Evolutionary conservation across 371 early-diverging fungal species (phyloP).

Genomic region (Haplosporangium sp.): DNA sequence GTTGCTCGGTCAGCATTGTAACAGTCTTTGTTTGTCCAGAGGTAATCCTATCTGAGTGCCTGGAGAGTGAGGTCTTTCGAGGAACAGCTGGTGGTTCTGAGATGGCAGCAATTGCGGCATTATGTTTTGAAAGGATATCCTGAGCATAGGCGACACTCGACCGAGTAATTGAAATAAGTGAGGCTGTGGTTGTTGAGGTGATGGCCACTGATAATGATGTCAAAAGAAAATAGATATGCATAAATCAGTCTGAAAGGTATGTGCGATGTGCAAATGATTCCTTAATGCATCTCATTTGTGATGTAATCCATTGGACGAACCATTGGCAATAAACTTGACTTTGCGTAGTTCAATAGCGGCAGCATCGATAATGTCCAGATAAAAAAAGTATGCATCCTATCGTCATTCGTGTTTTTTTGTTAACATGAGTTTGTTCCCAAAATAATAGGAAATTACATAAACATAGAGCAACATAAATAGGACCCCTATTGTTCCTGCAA

Average conservation of each 20-base stretch:
- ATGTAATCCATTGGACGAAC: constrained; percentile 13
- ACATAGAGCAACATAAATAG: neutral
- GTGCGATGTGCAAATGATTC: neutral
- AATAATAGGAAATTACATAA: neutral
- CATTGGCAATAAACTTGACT: constrained; percentile 54
- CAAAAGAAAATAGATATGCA: neutral
- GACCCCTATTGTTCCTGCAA: neutral
- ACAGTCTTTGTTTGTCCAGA: constrained; percentile 45
- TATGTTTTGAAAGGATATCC: constrained; percentile 51
- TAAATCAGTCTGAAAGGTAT: neutral
- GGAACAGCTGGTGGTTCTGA: constrained; percentile 31
- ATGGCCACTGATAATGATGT: constrained; percentile 37
- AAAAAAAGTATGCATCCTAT: constrained; percentile 50
- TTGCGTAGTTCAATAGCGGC: constrained; percentile 45
- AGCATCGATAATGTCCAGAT: constrained; percentile 46
- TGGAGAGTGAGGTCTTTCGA: constrained; percentile 43
- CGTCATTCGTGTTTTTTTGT: neutral
- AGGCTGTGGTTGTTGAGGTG: constrained; percentile 39
- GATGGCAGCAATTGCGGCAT: constrained; percentile 48
- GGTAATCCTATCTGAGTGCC: constrained; percentile 36
- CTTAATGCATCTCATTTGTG: neutral
- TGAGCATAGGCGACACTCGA: constrained; percentile 33
- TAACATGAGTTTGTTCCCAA: neutral
- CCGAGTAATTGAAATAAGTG: constrained; percentile 43
- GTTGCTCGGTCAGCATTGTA: constrained; percentile 49